Conservation (phyloP, 805 yeast genomes). For the Metschnikowia proteae region DNA sequence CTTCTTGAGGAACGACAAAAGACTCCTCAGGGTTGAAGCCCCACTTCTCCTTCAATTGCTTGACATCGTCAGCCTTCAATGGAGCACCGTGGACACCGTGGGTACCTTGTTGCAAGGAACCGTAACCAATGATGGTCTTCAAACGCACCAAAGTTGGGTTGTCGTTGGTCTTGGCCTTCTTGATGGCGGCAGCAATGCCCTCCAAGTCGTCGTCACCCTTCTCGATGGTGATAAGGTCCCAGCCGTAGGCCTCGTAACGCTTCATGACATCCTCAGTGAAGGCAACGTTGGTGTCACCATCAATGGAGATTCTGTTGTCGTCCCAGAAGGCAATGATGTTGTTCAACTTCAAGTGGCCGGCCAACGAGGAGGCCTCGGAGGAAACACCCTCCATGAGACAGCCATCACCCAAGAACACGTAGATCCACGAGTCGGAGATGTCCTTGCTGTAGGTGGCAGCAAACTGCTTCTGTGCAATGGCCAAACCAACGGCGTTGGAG, state of each 20-base stretch:
- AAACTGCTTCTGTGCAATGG: conserved; percentile 87
- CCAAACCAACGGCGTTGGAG: conserved; percentile 92
- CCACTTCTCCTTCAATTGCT: conserved; percentile 74
- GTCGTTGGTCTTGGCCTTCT: conserved; percentile 72
- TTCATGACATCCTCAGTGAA: conserved; percentile 88
- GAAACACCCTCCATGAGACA: conserved; percentile 98
- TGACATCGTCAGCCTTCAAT: conserved; percentile 86
- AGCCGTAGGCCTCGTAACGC: conserved; percentile 89
- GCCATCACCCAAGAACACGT: conserved; percentile 89
- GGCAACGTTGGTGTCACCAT: conserved; percentile 84
- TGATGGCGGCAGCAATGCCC: conserved; percentile 71
- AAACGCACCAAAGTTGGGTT: conserved; percentile 90
- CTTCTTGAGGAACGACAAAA: conserved; percentile 81
- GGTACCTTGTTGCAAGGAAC: conserved; percentile 81
- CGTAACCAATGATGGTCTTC: conserved; percentile 90
- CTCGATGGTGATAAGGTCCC: conserved; percentile 77
- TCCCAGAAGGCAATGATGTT: conserved; percentile 95
- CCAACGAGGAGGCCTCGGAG: conserved; percentile 88
- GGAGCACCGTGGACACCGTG: conserved; percentile 96
- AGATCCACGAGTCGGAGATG: conserved; percentile 73
- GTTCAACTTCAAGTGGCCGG: conserved; percentile 92
- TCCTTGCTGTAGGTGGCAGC: conserved; percentile 95
- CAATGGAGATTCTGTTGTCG: conserved; percentile 95
- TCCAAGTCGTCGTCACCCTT: conserved; percentile 78
- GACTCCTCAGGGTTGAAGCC: conserved; percentile 86